Evolutionary conservation across 768 basidiomycete species (phyloP).

Genomic region (Tulasnella sp.): DNA sequence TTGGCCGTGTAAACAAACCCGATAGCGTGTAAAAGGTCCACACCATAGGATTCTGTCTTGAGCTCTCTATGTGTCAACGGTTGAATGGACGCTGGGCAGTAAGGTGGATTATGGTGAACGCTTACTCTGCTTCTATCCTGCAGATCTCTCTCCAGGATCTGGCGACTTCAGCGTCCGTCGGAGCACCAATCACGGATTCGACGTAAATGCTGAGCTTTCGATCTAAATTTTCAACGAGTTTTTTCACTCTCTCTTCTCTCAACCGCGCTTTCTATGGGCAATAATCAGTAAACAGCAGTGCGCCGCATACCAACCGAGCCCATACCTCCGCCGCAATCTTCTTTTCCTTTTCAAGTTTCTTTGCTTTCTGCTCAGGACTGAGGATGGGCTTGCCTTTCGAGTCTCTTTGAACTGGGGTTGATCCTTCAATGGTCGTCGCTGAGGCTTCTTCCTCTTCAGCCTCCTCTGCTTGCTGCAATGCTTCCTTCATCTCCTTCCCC

Average conservation of each 20-base stretch:
- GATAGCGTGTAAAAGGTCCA: slow-evolving; percentile 78
- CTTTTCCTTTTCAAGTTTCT: slow-evolving; percentile 41
- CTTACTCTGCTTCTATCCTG: slow-evolving; percentile 76
- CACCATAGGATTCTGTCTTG: slow-evolving; percentile 80
- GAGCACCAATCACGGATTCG: slow-evolving; percentile 65
- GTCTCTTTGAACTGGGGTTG: slow-evolving; percentile 26
- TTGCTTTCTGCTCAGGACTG: slow-evolving; percentile 64
- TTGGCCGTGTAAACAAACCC: slow-evolving; percentile 83
- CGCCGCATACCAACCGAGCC: background rate
- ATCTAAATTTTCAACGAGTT: slow-evolving; percentile 72
- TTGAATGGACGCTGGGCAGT: background rate
- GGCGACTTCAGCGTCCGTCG: slow-evolving; percentile 63
- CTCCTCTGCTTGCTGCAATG: slow-evolving; percentile 47
- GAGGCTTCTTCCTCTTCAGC: slow-evolving; percentile 55
- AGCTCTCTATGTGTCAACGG: slow-evolving; percentile 54
- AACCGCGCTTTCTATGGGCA: slow-evolving; percentile 65
- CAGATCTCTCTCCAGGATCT: slow-evolving; percentile 74
- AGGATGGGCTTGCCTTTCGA: slow-evolving; percentile 37
- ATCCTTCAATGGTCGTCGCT: slow-evolving; percentile 27
- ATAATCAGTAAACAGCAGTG: background rate
- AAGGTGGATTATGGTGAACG: slow-evolving; percentile 28
- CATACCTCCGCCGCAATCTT: slow-evolving; percentile 66
- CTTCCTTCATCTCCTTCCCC: slow-evolving; percentile 89
- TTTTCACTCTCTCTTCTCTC: slow-evolving; percentile 69
- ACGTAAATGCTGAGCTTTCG: slow-evolving; percentile 84